Evolutionary conservation across 1,139 yeast genomes (phyloP), one percentile per base, ranked within the genome.

Genomic region (Meyerozyma elateridarum): DNA sequence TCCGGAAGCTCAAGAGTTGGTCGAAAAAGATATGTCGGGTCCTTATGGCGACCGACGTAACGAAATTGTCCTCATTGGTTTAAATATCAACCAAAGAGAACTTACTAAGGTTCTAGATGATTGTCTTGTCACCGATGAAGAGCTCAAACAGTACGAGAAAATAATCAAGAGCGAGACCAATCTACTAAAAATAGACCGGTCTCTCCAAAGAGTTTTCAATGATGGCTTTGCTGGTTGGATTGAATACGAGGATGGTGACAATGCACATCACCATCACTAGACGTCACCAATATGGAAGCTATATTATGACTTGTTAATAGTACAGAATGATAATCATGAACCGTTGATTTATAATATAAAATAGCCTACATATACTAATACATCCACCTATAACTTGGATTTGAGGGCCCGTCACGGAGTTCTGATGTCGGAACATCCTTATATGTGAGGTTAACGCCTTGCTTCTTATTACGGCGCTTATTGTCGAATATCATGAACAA

Each of bases 381-480:
- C 70, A 69, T 65, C 75, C 75, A 69, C 48, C 75, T 54, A 45
- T 59, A 69, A 37, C 51, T 60, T n/a, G 73, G 72, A 40, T 64
- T 63, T 18, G 47, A 42, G 4, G 73, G 73, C 3, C 75, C 74
- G 19, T 65, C 72, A 8, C 62, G 54, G 36, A 69, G 53, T 27
- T 54, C 59, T 17, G 58, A 55, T 2, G 75, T 68, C 3, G 74
- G 68, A 12, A 69, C 68, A 38, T 69, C 74, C 33, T 49, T 52
- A 38, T 52, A 64, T 5, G 68, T 62, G 45, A 57, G 52, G 15
- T 50, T 48, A 22, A 67, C 70, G 6, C 72, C 72, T 45, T 69
- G 74, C 5, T 22, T 29, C 33, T 41, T 54, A 40, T 70, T 64
- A 41, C 75, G 59, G 32, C 63, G 52, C 28, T 54, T 51, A 42